Percentiles rank a stretch among this genome's conserved stretches.
phyloP scores from a whole-genome alignment of 768 basidiomycete genomes.

The Panus rudis region DNA sequence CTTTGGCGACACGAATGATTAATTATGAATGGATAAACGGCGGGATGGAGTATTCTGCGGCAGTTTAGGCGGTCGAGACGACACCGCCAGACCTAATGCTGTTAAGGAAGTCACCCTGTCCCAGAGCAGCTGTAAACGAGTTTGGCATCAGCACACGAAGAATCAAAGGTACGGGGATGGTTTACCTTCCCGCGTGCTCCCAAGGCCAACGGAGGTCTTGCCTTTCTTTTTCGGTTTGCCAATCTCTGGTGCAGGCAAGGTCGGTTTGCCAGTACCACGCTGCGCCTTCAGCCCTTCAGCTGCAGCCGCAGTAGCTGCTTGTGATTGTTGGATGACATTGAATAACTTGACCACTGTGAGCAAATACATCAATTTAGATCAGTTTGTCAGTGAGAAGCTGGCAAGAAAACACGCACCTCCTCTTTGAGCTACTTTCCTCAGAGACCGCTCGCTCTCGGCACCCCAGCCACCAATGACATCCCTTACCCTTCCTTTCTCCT shows the following conservation, averaged over 20 bases:
- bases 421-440: slow-evolving; percentile 79
- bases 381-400: background rate
- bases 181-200: too few relatives aligned
- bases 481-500: slow-evolving; percentile 58
- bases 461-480: slow-evolving; percentile 89
- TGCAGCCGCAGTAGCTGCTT: slow-evolving; percentile 44
- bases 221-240: slow-evolving; percentile 38
- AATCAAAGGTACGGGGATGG: too few relatives aligned
- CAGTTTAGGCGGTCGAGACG: slow-evolving; percentile 55
- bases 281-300: slow-evolving; percentile 52
- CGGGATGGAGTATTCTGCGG: background rate
- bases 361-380: background rate
- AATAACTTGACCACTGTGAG: slow-evolving; percentile 75
- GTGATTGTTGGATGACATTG: slow-evolving; percentile 81
- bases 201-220: too few relatives aligned
- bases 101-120: slow-evolving; percentile 72
- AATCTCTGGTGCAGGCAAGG: slow-evolving; percentile 57
- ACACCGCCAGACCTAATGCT: slow-evolving; percentile 78
- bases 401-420: slow-evolving; percentile 47
- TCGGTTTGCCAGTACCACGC: slow-evolving; percentile 69
- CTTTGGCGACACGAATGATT: too few relatives aligned
- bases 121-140: slow-evolving; percentile 34
- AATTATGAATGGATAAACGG: background rate
- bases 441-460: slow-evolving; percentile 67
- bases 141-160: slow-evolving; percentile 1